Base-by-base conservation (phyloP, 2,329 filamentous ascomycete species). In the Microdochium paspali region DNA sequence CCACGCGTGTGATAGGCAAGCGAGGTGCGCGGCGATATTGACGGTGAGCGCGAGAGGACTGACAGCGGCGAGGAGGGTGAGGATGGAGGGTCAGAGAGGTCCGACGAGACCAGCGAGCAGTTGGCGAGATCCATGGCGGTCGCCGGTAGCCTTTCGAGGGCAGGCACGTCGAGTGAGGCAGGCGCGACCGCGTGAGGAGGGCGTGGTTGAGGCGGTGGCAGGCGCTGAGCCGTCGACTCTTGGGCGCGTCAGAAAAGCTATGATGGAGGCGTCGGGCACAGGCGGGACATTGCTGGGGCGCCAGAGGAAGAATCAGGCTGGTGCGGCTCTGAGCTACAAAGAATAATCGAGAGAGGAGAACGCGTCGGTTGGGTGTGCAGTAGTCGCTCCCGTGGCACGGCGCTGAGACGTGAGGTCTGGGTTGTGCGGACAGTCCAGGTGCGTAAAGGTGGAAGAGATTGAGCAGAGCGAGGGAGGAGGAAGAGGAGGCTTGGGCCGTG, bases 1-100 rank as follows among this genome's bases (percentile, higher is more conserved):
- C 59, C 49, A 72, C 70, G 32, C 60, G 52, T 28, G 26, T 28
- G 7, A 13, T 28, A 28, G 20, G 59, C 45, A 26, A 56, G 46
- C 46, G 62, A 55, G 20, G 62, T 53, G 32, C 65, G 60, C 40
- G 72, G 69, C n/a, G 72, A 70, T 24, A 71, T 58, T 10, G 74
- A 76, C 39, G 77, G 77, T 21, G 77, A 77, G 44, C 70, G 67
- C 21, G 74, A 75, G 44, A 80, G 66, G 25, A 70, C 61, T 2
- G 77, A 79, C 39, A 80, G 69, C 28, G 77, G 76, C 28, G 77
- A 59, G 31, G 63, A 63, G 46, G 67, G 61, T 47, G 61, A 61
- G 31, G 60, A 60, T 26, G 61, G 62, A 23, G 60, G 54, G 20
- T 60, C 58, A 30, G 61, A 62, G 25, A 61, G 54, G 23, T 60